Conservation (phyloP, 2,329 filamentous ascomycete genomes). For the Aspergillus texensis region DNA sequence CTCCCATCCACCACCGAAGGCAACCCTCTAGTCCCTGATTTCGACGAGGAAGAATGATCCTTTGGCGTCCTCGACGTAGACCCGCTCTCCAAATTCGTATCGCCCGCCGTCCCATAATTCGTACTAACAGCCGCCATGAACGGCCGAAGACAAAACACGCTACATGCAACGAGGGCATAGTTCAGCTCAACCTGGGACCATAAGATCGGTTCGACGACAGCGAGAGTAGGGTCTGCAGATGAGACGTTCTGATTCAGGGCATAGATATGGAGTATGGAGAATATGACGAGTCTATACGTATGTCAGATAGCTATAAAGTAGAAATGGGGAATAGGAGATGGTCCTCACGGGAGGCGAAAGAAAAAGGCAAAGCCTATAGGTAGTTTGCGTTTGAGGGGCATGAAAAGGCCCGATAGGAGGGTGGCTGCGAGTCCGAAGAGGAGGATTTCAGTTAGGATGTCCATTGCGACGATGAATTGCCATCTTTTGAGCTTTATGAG, state of each 20-base stretch:
- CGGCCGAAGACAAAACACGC: conserved; percentile 39
- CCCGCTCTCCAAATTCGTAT: conserved; percentile 32
- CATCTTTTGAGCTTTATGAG: conserved; percentile 31
- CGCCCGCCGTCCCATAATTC: conserved; percentile 38
- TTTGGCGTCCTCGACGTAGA: conserved; percentile 22
- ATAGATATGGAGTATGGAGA: conserved; percentile 40
- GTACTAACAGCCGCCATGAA: conserved; percentile 43
- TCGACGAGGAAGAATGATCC: conserved; percentile 19
- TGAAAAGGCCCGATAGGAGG: conserved; percentile 36
- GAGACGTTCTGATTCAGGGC: conserved; percentile 32
- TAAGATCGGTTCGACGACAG: conserved; percentile 35
- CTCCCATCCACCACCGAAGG: conserved; percentile 4
- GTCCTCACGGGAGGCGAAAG: conserved; percentile 41
- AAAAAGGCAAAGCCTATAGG: conserved; percentile 37
- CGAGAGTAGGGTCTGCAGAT: conserved; percentile 38
- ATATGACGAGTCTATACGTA: conserved; percentile 36
- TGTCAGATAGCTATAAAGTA: conserved; percentile 5
- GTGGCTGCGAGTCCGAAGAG: conserved; percentile 33
- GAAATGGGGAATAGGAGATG: background rate
- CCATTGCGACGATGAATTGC: conserved; percentile 38
- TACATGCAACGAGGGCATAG: conserved; percentile 41
- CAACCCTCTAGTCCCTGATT: conserved; percentile 10
- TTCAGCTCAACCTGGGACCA: conserved; percentile 42
- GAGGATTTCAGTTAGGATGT: conserved; percentile 39
- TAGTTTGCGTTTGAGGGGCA: conserved; percentile 35